Conservation (phyloP, 441 rosid species). For the Macaranga tanarius region DNA sequence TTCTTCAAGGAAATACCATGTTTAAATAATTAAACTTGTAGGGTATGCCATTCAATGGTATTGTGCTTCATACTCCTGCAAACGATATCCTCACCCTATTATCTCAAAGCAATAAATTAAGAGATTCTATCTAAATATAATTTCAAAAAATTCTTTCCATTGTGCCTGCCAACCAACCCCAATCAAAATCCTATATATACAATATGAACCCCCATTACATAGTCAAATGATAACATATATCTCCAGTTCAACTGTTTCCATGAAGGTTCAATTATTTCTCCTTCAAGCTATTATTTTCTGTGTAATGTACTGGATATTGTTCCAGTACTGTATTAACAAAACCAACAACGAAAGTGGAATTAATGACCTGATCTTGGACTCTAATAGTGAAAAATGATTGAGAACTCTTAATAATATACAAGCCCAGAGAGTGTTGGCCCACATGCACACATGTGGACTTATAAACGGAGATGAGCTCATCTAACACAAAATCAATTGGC, state of each 20-base stretch:
- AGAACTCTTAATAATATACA: too few relatives aligned
- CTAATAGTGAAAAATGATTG: background rate
- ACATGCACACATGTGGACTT: too few relatives aligned
- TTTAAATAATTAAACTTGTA: background rate
- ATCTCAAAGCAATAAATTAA: background rate
- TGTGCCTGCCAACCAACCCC: background rate
- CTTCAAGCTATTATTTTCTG: background rate
- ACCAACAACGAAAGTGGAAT: background rate
- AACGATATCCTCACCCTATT: background rate
- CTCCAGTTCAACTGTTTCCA: background rate
- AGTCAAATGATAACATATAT: background rate
- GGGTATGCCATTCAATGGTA: background rate
- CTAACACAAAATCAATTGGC: too few relatives aligned
- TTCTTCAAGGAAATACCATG: background rate
- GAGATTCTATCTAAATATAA: constrained; percentile 5
- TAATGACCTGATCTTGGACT: background rate
- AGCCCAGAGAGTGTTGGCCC: too few relatives aligned
- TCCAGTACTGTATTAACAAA: background rate
- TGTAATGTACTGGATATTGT: background rate
- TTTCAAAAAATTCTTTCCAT: constrained; percentile 4
- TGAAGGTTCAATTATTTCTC: background rate
- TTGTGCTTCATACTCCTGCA: background rate
- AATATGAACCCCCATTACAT: background rate
- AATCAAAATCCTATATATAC: background rate
- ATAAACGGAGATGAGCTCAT: too few relatives aligned